These are phyloP conservation scores for Erigeron canadensis DNA, from an alignment of 129 eudicot species.

Conservation along the genomic window DNA sequence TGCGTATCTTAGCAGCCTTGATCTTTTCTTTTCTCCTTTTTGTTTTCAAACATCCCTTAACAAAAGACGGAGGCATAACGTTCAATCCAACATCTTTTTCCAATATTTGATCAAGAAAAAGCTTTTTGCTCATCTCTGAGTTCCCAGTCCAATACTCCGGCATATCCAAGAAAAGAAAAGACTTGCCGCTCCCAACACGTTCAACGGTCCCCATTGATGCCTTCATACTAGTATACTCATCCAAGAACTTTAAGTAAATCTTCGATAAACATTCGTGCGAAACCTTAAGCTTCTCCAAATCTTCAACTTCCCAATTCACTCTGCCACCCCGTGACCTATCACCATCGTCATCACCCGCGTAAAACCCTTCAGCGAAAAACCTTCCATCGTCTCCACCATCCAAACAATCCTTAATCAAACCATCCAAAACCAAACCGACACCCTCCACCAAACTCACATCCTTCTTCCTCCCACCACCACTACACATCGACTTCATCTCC, in stretches of 20 bases:
- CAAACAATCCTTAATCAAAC: conserved; percentile 52
- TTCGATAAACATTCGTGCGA: conserved; percentile 52
- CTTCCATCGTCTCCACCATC: conserved; percentile 10
- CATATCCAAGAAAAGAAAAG: conserved; percentile 25
- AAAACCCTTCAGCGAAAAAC: too few relatives aligned
- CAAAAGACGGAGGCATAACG: conserved; percentile 60
- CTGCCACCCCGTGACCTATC: too few relatives aligned
- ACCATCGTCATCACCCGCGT: conserved; percentile 1
- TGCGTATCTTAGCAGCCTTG: conserved; percentile 56
- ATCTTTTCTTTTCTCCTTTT: conserved; percentile 54
- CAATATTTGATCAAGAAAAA: conserved; percentile 51
- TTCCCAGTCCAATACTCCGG: conserved; percentile 62
- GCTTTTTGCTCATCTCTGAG: conserved; percentile 60
- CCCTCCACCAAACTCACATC: conserved; percentile 25
- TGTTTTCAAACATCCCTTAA: conserved; percentile 34
- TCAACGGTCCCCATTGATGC: neutral
- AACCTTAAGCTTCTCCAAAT: conserved; percentile 39
- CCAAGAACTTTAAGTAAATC: conserved; percentile 46
- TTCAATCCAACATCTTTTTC: conserved; percentile 73
- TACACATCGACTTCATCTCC: conserved; percentile 64
- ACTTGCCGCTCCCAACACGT: conserved; percentile 1
- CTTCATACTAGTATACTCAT: conserved; percentile 33
- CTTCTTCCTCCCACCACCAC: conserved; percentile 14
- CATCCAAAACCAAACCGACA: conserved; percentile 36
- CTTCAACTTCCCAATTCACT: conserved; percentile 21